These are phyloP conservation scores for Endoconidiophora laricicola DNA, from an alignment of 2,329 filamentous ascomycete species.

Conservation along the genomic window DNA sequence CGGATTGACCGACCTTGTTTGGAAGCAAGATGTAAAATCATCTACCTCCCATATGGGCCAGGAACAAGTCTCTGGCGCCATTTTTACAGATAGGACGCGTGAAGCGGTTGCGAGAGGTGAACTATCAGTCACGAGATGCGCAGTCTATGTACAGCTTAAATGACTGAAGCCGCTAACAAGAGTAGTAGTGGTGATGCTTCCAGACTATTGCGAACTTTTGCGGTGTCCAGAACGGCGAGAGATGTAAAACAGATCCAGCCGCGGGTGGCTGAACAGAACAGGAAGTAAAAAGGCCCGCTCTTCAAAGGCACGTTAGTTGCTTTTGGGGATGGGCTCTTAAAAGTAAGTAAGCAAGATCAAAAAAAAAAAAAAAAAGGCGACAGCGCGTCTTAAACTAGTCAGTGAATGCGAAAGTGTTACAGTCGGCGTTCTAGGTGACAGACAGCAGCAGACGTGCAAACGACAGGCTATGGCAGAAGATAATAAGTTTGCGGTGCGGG, in stretches of 20 bases:
- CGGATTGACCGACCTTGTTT: slow-evolving; percentile 43
- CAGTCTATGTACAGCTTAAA: background rate
- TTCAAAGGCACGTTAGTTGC: too few relatives aligned
- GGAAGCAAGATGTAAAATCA: slow-evolving; percentile 47
- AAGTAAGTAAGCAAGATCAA: too few relatives aligned
- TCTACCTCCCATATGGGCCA: slow-evolving; percentile 46
- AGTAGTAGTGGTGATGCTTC: background rate
- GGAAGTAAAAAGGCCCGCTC: background rate
- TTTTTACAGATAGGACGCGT: background rate
- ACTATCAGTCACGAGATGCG: background rate
- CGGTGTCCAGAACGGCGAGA: background rate
- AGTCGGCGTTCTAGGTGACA: too few relatives aligned
- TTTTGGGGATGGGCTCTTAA: too few relatives aligned
- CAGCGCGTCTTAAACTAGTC: too few relatives aligned
- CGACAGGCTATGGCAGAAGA: too few relatives aligned
- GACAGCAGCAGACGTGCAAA: too few relatives aligned
- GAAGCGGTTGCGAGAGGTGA: too few relatives aligned
- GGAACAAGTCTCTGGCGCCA: slow-evolving; percentile 15
- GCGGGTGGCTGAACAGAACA: background rate
- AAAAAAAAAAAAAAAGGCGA: too few relatives aligned
- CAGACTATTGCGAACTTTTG: background rate
- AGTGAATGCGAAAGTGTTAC: too few relatives aligned
- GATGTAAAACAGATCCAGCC: background rate
- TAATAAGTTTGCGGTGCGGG: too few relatives aligned
- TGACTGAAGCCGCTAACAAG: background rate